Percentiles rank a stretch among this genome's conserved stretches.
Evolutionary conservation across 768 basidiomycete species (phyloP).

Genomic region (Leccinum sublutescens): DNA sequence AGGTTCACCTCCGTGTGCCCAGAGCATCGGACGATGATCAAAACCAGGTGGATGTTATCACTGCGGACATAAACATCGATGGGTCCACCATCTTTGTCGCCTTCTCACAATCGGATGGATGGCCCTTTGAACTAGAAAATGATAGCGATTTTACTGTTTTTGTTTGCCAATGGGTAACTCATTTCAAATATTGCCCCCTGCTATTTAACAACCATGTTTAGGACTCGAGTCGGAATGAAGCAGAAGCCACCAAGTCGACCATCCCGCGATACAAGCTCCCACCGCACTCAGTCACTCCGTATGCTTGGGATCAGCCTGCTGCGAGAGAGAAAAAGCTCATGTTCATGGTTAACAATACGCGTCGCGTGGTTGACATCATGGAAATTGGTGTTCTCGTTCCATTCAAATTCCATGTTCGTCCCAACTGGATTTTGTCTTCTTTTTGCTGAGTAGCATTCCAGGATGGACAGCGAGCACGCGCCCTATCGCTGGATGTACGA

Average conservation of each 20-base stretch:
- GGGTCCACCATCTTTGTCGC: conserved; percentile 89
- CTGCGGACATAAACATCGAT: conserved; percentile 76
- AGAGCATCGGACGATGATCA: conserved; percentile 32
- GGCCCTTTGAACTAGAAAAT: conserved; percentile 93
- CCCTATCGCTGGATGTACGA: conserved; percentile 87
- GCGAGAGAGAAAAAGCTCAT: conserved; percentile 76
- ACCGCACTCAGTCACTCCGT: conserved; percentile 55
- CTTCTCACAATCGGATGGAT: conserved; percentile 60
- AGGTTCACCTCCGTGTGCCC: conserved; percentile 69
- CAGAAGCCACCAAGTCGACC: conserved; percentile 37
- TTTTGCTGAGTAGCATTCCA: conserved; percentile 23
- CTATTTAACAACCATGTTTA: conserved; percentile 31
- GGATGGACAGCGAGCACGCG: conserved; percentile 56
- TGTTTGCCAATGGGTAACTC: conserved; percentile 71
- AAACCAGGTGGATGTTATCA: conserved; percentile 53
- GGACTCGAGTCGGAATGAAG: conserved; percentile 45
- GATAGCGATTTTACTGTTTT: conserved; percentile 69
- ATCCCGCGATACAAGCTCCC: conserved; percentile 52
- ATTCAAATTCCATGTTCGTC: conserved; percentile 76
- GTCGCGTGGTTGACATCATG: conserved; percentile 81
- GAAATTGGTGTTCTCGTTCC: conserved; percentile 93
- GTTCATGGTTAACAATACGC: conserved; percentile 58
- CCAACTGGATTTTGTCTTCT: background rate
- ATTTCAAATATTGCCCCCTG: background rate
- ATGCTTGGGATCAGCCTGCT: conserved; percentile 95